Conservation (phyloP, 2,329 filamentous ascomycete species). For the Sclerotinia minor region DNA sequence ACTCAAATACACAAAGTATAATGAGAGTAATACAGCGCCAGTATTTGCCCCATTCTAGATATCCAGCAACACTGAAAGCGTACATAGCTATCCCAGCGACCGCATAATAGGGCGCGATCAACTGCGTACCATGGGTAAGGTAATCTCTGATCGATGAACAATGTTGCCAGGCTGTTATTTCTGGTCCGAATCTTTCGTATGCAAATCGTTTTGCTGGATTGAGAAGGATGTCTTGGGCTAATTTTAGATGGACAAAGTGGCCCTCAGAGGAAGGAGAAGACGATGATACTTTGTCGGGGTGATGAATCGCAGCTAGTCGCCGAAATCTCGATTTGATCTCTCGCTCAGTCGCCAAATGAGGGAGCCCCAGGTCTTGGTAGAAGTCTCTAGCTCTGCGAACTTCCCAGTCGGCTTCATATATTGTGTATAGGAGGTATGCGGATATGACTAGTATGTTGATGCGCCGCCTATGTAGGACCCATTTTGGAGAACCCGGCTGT, state of each 20-base stretch:
- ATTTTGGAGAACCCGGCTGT: constrained; percentile 66
- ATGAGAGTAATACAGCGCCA: constrained; percentile 63
- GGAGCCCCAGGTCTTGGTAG: constrained; percentile 74
- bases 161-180: constrained; percentile 64
- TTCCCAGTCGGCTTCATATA: constrained; percentile 87
- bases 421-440: constrained; percentile 83
- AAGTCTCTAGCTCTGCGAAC: constrained; percentile 71
- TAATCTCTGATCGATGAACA: constrained; percentile 72
- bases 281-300: constrained; percentile 51
- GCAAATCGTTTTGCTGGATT: constrained; percentile 77
- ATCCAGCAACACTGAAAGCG: constrained; percentile 62
- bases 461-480: constrained; percentile 71
- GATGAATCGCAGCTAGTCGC: constrained; percentile 25
- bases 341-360: constrained; percentile 67
- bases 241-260: constrained; percentile 80
- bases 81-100: constrained; percentile 59
- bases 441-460: constrained; percentile 83
- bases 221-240: constrained; percentile 78
- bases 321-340: constrained; percentile 78
- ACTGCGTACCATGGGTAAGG: constrained; percentile 64
- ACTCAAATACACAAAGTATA: constrained; percentile 56
- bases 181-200: constrained; percentile 85
- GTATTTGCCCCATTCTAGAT: constrained; percentile 66
- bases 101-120: constrained; percentile 61
- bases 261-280: constrained; percentile 41